Evolutionary conservation across 441 rosid genomes (phyloP).

Genomic region (Lagerstroemia fauriei): DNA sequence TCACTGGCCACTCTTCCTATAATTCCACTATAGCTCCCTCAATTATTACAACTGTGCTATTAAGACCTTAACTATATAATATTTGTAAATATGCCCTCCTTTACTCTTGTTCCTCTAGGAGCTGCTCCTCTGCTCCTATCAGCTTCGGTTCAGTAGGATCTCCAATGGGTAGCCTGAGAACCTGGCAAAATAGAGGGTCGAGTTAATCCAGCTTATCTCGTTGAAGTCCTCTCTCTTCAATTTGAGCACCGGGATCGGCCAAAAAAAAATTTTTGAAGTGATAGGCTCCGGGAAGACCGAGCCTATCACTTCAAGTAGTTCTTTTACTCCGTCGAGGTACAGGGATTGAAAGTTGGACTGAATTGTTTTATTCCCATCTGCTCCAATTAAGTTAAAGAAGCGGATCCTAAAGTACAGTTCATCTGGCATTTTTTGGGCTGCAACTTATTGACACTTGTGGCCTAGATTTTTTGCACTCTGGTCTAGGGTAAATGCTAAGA

Average conservation of each 20-base stretch:
- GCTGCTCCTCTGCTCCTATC: too few species aligned
- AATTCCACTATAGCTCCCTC: too few species aligned
- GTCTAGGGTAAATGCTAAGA: background rate
- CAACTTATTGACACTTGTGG: constrained; percentile 7
- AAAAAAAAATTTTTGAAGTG: too few species aligned
- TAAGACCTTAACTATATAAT: too few species aligned
- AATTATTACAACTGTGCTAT: too few species aligned
- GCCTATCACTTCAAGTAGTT: constrained; percentile 33
- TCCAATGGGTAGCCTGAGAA: background rate
- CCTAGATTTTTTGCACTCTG: background rate
- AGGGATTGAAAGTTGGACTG: constrained; percentile 17
- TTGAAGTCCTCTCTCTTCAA: background rate
- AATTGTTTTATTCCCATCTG: too few species aligned
- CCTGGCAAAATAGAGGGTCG: background rate
- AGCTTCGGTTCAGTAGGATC: background rate
- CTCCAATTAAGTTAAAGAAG: too few species aligned
- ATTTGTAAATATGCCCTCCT: too few species aligned
- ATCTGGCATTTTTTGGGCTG: background rate
- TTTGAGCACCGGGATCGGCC: constrained; percentile 18
- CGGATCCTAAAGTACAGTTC: background rate
- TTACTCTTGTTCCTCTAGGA: too few species aligned
- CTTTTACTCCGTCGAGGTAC: constrained; percentile 35
- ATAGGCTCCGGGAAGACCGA: constrained; percentile 13
- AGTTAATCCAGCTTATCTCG: constrained; percentile 13
- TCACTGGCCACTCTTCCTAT: too few species aligned